Evolutionary conservation across 345 rosid species (phyloP), one percentile per base, ranked within the genome.

Genomic region (Microthlaspi erraticum): DNA sequence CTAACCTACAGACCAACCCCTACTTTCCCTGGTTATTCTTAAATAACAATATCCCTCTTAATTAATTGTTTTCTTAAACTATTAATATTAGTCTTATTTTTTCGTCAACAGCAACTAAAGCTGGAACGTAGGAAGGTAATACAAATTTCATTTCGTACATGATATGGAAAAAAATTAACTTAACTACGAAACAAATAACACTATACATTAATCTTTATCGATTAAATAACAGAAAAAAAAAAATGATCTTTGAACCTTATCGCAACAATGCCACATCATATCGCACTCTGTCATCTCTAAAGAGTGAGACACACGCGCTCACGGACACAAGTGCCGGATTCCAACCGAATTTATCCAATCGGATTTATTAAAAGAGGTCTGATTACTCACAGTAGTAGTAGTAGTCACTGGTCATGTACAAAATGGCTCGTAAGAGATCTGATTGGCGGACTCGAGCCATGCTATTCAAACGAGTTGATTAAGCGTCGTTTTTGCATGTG

Each of bases 1-100:
- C 80, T 76, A 76, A 76, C 76, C 76, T 59, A 70, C 80, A 76
- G 80, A 76, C 80, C 80, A 76, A 70, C 19, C 57, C 72, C 68
- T 64, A 17, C 62, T 49, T 64, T 58, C 58, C 50, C 56, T 70
- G 26, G 5, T 58, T 48, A 23, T 45, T 38, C 2, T 37, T n/a
- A 63, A 17, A 33, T 29, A 31, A 13, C 34, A 50, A 32, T 14
- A 32, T 38, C 2, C 29, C 19, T 51, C 19, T 51, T 60, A 34
- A 52, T 43, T 55, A n/a, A 37, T 18, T 34, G 14, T 48, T 33
- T 11, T 8, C 38, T 45, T 45, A 34, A n/a, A n/a, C n/a, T n/a
- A n/a, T n/a, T n/a, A n/a, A n/a, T n/a, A n/a, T n/a, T n/a, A n/a
- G n/a, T n/a, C n/a, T n/a, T n/a, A n/a, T n/a, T n/a, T n/a, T n/a